These are phyloP conservation scores for Tuber umbilicatum DNA, from an alignment of 495 filamentous ascomycete species.

Conservation along the genomic window DNA sequence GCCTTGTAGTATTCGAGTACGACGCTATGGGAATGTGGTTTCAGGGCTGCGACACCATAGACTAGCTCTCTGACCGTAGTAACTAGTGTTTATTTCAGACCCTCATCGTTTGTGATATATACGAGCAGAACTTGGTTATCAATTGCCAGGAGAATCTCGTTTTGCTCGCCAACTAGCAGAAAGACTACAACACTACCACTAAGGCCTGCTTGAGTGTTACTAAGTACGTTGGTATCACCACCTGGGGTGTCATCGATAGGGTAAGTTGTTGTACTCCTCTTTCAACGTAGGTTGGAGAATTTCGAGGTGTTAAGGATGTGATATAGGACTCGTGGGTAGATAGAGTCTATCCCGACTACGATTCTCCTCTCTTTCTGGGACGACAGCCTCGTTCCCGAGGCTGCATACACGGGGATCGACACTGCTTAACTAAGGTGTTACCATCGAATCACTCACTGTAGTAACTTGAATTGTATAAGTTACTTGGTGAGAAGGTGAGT, in stretches of 20 bases:
- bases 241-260: slow-evolving; percentile 66
- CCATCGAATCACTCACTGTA: neutral
- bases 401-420: slow-evolving; percentile 58
- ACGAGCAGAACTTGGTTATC: neutral
- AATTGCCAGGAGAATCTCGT: neutral
- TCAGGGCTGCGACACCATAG: neutral
- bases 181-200: slow-evolving; percentile 58
- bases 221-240: slow-evolving; percentile 68
- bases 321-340: slow-evolving; percentile 59
- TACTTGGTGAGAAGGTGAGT: neutral
- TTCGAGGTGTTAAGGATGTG: no score
- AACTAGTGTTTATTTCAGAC: neutral
- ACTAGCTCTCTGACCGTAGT: neutral
- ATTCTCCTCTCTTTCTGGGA: slow-evolving; percentile 61
- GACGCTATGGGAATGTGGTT: neutral
- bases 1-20: neutral
- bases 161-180: slow-evolving; percentile 52
- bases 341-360: slow-evolving; percentile 35
- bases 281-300: slow-evolving; percentile 10
- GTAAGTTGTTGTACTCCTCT: slow-evolving; percentile 43
- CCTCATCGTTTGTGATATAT: neutral
- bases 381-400: slow-evolving; percentile 56
- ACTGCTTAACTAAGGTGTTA: slow-evolving; percentile 39
- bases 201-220: slow-evolving; percentile 44
- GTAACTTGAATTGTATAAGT: neutral